Conservation (phyloP, 2,329 filamentous ascomycete species). For the Nectriaceae sp. region DNA sequence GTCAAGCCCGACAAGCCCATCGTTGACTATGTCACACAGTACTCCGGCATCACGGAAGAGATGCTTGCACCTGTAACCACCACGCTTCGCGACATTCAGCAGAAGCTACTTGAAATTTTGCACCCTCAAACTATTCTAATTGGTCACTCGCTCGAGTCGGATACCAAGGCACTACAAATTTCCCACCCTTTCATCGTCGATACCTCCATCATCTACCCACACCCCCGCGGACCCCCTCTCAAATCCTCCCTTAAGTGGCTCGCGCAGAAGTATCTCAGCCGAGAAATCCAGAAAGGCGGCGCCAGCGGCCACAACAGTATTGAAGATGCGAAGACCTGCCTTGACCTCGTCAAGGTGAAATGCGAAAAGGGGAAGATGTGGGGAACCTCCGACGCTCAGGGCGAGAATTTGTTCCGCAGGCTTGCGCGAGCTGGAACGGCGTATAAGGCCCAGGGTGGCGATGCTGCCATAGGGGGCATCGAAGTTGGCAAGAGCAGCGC, state of each 20-base stretch:
- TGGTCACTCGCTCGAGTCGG: constrained; percentile 80
- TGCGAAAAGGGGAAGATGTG: constrained; percentile 89
- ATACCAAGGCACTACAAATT: constrained; percentile 80
- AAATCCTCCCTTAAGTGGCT: constrained; percentile 93
- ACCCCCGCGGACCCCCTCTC: constrained; percentile 83
- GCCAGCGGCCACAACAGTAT: constrained; percentile 81
- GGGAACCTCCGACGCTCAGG: constrained; percentile 76
- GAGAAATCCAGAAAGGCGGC: constrained; percentile 85
- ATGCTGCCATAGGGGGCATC: constrained; percentile 56
- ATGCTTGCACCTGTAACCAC: constrained; percentile 85
- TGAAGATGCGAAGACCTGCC: constrained; percentile 87
- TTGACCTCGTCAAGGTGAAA: constrained; percentile 93
- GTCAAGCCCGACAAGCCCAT: constrained; percentile 91
- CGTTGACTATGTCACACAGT: constrained; percentile 87
- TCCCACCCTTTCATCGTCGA: constrained; percentile 94
- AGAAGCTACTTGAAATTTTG: constrained; percentile 71
- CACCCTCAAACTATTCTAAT: constrained; percentile 73
- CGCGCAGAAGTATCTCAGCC: constrained; percentile 78
- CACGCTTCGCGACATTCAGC: constrained; percentile 79
- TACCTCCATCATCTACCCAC: constrained; percentile 86
- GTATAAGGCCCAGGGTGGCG: constrained; percentile 63
- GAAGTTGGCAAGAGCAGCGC: constrained; percentile 66
- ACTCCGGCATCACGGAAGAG: constrained; percentile 87
- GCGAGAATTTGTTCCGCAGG: constrained; percentile 88
- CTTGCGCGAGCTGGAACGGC: constrained; percentile 65